phyloP scores from a whole-genome alignment of 169 alveolate species.

The Plasmodium sp. region DNA sequence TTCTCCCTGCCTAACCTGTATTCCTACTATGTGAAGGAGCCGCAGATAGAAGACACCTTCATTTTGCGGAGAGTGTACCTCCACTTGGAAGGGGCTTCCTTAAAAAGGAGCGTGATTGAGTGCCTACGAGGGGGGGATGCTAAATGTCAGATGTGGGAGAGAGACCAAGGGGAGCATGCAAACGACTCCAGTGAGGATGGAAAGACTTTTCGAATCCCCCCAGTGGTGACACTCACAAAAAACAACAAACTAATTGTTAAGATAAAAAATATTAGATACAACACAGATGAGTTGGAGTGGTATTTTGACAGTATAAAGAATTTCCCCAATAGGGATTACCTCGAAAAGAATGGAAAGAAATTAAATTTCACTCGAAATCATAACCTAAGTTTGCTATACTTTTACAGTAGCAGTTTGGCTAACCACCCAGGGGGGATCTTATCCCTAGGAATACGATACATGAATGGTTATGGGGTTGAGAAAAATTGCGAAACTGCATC shows the following conservation, averaged over 20 bases:
- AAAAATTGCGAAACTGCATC: conserved; percentile 56
- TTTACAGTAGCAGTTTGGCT: conserved; percentile 67
- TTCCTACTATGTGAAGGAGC: conserved; percentile 31
- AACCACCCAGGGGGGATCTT: conserved; percentile 57
- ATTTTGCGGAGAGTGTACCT: conserved; percentile 4
- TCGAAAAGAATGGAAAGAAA: neutral
- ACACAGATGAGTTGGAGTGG: conserved; percentile 28
- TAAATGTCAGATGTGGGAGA: neutral
- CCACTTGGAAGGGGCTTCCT: neutral
- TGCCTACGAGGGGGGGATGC: neutral
- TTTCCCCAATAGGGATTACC: conserved; percentile 21
- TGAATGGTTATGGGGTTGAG: conserved; percentile 67
- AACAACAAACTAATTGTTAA: conserved; percentile 8
- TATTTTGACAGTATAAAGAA: conserved; percentile 22
- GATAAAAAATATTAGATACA: conserved; percentile 53
- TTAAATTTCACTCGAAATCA: conserved; percentile 3
- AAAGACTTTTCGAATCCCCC: neutral
- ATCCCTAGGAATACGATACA: conserved; percentile 44
- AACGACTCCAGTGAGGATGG: neutral
- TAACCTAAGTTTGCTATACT: conserved; percentile 42
- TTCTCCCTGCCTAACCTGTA: conserved; percentile 57
- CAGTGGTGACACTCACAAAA: conserved; percentile 8
- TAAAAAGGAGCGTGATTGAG: neutral
- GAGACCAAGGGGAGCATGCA: neutral
- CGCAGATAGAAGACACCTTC: conserved; percentile 11